These are phyloP conservation scores for Parietaria judaica DNA, from an alignment of 306 rosid genomes.

Conservation along the genomic window DNA sequence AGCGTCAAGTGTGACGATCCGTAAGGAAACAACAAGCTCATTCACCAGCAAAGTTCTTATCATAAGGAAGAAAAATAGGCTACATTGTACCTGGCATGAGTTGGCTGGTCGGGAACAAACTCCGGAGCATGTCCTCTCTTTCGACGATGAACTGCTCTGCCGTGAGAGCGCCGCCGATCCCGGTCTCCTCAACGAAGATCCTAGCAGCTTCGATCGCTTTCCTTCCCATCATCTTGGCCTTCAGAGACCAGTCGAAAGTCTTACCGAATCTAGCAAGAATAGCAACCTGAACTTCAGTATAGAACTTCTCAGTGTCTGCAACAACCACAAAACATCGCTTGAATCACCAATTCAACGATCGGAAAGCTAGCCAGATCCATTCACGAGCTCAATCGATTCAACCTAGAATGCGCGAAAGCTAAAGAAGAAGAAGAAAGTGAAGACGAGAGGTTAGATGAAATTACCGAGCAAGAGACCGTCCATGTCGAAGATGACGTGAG, in stretches of 20 bases:
- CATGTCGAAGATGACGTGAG: slow-evolving; percentile 82
- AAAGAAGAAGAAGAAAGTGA: background rate
- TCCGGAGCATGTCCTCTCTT: slow-evolving; percentile 65
- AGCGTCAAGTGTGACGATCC: too few relatives aligned
- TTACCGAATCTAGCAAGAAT: slow-evolving; percentile 71
- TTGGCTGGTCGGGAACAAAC: slow-evolving; percentile 65
- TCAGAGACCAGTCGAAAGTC: slow-evolving; percentile 83
- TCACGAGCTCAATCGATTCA: too few relatives aligned
- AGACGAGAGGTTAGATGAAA: slow-evolving; percentile 2
- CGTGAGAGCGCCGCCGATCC: slow-evolving; percentile 53
- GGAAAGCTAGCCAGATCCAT: too few relatives aligned
- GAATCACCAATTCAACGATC: background rate
- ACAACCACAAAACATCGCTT: background rate
- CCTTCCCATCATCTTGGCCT: slow-evolving; percentile 91
- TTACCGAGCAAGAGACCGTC: slow-evolving; percentile 94
- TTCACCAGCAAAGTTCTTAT: too few relatives aligned
- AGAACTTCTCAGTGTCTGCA: slow-evolving; percentile 83
- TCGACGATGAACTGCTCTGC: slow-evolving; percentile 73
- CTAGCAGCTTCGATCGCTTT: slow-evolving; percentile 86
- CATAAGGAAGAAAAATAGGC: background rate
- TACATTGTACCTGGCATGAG: slow-evolving; percentile 65
- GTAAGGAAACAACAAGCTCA: too few relatives aligned
- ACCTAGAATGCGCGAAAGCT: background rate
- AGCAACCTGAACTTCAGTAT: slow-evolving; percentile 73
- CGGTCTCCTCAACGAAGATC: slow-evolving; percentile 73